Percentiles rank a stretch among this genome's conserved stretches.
These are phyloP conservation scores for Scleroderma bovista DNA, from an alignment of 768 basidiomycete species.

Conservation along the genomic window DNA sequence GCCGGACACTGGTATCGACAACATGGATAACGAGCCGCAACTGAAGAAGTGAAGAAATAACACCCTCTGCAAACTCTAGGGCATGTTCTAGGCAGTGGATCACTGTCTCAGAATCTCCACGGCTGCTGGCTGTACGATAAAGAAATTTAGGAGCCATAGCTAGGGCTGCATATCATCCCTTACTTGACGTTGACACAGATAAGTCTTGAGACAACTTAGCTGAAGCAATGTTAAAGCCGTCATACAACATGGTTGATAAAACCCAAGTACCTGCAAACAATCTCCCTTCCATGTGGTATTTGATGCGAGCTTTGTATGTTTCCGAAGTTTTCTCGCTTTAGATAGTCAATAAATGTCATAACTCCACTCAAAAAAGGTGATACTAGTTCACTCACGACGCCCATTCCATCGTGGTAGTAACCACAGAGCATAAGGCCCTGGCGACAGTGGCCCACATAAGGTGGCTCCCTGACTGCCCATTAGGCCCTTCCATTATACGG, in stretches of 20 bases:
- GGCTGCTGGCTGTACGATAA: too few relatives aligned
- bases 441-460: conserved; percentile 11
- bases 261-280: conserved; percentile 7
- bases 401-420: conserved; percentile 13
- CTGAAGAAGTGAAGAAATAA: conserved; percentile 18
- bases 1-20: conserved; percentile 7
- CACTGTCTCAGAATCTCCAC: neutral
- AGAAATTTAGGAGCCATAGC: too few relatives aligned
- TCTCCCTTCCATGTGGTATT: conserved; percentile 14
- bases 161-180: too few relatives aligned
- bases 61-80: conserved; percentile 3
- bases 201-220: conserved; percentile 16
- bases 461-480: neutral
- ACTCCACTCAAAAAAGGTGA: too few relatives aligned
- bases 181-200: neutral
- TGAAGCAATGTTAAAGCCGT: neutral
- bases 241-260: too few relatives aligned
- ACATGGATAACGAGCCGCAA: conserved; percentile 15
- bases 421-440: conserved; percentile 11
- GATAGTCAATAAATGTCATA: too few relatives aligned
- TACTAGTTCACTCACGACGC: conserved; percentile 11
- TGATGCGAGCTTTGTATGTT: conserved; percentile 12
- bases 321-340: conserved; percentile 4
- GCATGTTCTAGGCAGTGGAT: conserved; percentile 8
- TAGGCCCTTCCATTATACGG: conserved; percentile 4